These are phyloP conservation scores for Fragaria iinumae DNA, from an alignment of 306 rosid genomes.

Conservation along the genomic window DNA sequence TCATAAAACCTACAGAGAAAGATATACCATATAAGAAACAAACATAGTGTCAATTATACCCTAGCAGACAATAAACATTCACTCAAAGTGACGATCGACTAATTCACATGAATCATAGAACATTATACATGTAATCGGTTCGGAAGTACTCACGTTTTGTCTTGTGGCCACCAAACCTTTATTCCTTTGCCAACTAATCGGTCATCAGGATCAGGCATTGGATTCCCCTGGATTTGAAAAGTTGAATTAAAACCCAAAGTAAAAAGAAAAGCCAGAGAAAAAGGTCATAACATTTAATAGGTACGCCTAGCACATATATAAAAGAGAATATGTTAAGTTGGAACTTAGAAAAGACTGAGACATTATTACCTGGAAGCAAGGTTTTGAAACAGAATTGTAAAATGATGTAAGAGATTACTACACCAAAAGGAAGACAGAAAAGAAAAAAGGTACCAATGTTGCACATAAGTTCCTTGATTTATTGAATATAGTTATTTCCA, in stretches of 20 bases:
- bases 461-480: not conserved
- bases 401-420: not conserved
- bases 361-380: not conserved
- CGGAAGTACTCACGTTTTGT: constrained; percentile 53
- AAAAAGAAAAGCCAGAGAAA: not conserved
- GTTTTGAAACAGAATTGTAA: not conserved
- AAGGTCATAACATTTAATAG: not conserved
- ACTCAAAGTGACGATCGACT: not conserved
- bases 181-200: constrained; percentile 54
- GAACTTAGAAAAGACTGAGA: not conserved
- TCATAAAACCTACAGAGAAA: constrained; percentile 66
- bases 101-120: constrained; percentile 14
- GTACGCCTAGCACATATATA: not conserved
- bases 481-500: not conserved
- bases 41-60: not conserved
- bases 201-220: constrained; percentile 24
- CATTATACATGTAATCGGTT: constrained; percentile 17
- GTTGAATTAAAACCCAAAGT: not conserved
- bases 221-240: constrained; percentile 40
- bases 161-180: constrained; percentile 87
- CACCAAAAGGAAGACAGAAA: not conserved
- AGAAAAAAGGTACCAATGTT: not conserved
- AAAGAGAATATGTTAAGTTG: not conserved
- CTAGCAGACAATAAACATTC: not conserved
- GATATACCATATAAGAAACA: not conserved